A percentile compares a stretch with the other conserved stretches of the same genome.
Conservation (phyloP, 208 protist genomes). For the Acanthamoeba lenticulata region DNA sequence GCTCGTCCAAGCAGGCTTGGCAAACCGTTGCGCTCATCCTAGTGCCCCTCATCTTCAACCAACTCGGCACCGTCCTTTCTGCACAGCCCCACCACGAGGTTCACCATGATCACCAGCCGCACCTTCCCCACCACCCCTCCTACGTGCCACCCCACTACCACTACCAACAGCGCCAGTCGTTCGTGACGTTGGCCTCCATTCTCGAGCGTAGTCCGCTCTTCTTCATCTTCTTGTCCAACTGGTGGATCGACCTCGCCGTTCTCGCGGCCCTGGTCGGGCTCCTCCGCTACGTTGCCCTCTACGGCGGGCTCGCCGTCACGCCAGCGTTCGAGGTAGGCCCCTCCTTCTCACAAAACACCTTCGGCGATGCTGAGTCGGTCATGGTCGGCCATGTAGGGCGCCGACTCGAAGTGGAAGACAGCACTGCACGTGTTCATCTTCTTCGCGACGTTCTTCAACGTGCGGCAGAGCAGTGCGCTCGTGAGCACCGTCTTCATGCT, state of each 20-base stretch:
- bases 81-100: not conserved
- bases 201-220: slow-evolving; percentile 15
- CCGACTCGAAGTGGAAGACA: not conserved
- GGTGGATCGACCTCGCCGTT: not conserved
- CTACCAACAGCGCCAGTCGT: not conserved
- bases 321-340: not conserved
- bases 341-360: too few relatives aligned
- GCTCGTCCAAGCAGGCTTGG: not conserved
- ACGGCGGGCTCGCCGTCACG: not conserved
- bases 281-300: not conserved
- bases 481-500: slow-evolving; percentile 24
- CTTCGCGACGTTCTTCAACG: slow-evolving; percentile 28
- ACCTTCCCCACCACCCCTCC: not conserved
- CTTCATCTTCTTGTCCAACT: not conserved
- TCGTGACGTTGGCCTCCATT: not conserved
- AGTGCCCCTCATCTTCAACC: slow-evolving; percentile 26
- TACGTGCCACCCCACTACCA: not conserved
- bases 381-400: not conserved
- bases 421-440: not conserved
- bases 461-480: not conserved
- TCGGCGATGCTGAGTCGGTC: not conserved
- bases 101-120: not conserved
- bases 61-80: not conserved
- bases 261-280: not conserved
- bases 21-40: slow-evolving; percentile 1